Evolutionary conservation across 106 monocot species (phyloP).

Genomic region (Alisma plantagoaquatica): DNA sequence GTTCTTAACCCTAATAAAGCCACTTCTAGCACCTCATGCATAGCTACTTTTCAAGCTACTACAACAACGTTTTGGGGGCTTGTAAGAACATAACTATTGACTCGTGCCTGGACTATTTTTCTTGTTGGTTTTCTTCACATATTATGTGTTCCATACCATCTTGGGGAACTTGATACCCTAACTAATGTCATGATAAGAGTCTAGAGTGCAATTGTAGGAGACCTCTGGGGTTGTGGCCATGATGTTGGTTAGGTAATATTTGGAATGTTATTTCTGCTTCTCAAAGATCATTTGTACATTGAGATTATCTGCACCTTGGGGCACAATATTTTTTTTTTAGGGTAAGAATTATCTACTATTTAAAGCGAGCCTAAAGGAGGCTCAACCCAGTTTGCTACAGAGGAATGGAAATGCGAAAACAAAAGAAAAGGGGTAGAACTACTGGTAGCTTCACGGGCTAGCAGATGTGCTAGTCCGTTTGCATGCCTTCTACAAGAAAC

Average conservation of each 20-base stretch:
- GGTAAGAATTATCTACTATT: too few species aligned
- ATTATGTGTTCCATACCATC: constrained; percentile 89
- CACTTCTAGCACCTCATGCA: constrained; percentile 7
- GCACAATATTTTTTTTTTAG: too few species aligned
- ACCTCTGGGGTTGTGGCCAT: constrained; percentile 97
- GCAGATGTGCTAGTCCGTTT: too few species aligned
- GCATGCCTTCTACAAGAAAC: too few species aligned
- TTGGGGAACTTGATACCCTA: constrained; percentile 82
- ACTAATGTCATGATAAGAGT: constrained; percentile 70
- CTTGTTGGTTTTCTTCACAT: constrained; percentile 96
- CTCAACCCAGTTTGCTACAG: too few species aligned
- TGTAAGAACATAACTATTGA: constrained; percentile 47
- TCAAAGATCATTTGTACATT: constrained; percentile 85
- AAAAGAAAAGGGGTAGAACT: too few species aligned
- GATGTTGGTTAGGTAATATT: constrained; percentile 91
- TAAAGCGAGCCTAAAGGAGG: too few species aligned
- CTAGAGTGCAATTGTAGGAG: constrained; percentile 84
- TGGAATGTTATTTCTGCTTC: constrained; percentile 77
- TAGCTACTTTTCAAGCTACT: constrained; percentile 15
- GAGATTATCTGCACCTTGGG: constrained; percentile 84
- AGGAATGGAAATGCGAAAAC: too few species aligned
- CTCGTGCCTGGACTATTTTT: constrained; percentile 81
- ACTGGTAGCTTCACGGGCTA: too few species aligned
- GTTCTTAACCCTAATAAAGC: constrained; percentile 11
- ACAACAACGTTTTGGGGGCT: constrained; percentile 18